These are phyloP conservation scores for Rhododendron henanense DNA, from an alignment of 148 eudicot genomes.

Conservation along the genomic window DNA sequence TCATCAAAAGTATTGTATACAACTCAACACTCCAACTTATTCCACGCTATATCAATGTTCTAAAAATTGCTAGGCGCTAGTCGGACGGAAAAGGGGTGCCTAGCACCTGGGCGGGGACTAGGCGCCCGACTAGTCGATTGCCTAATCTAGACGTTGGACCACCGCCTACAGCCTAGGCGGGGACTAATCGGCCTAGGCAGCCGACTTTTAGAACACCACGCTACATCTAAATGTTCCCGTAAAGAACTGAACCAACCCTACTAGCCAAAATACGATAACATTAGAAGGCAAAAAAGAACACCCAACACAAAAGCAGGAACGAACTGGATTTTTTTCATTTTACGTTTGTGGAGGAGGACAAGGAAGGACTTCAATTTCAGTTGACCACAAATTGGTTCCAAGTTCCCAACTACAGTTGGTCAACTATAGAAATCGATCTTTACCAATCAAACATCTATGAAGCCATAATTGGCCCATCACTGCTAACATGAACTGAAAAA, in stretches of 20 bases:
- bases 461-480: neutral
- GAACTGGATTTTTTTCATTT: neutral
- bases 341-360: neutral
- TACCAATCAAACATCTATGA: neutral
- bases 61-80: too few species aligned
- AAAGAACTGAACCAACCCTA: neutral
- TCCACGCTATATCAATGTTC: neutral
- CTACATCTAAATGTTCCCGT: neutral
- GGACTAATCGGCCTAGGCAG: too few species aligned
- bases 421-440: neutral
- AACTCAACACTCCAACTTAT: neutral
- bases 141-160: too few species aligned
- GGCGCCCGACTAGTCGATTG: too few species aligned
- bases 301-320: neutral
- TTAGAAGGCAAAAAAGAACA: neutral
- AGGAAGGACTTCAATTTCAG: neutral
- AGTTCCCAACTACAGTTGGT: neutral
- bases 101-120: too few species aligned
- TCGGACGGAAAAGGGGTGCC: too few species aligned
- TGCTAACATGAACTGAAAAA: neutral
- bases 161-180: too few species aligned
- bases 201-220: too few species aligned
- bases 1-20: neutral
- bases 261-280: neutral
- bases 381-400: neutral